Evolutionary conservation across 2,329 filamentous ascomycete species (phyloP).

Genomic region (Dothiorella sarmentorum): DNA sequence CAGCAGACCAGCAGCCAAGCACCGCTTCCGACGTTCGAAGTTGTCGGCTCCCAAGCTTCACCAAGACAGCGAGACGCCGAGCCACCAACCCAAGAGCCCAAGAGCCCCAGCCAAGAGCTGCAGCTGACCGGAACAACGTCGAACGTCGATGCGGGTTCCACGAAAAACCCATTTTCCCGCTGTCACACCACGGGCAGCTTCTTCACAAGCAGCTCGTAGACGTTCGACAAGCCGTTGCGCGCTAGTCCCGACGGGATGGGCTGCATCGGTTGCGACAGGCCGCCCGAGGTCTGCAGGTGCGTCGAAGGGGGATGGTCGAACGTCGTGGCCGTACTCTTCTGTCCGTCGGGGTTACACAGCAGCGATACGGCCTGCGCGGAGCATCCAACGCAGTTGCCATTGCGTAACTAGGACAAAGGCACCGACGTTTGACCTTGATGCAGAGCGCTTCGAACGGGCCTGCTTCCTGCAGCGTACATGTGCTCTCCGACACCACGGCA

Average conservation of each 20-base stretch:
- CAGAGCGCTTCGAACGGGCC: background rate
- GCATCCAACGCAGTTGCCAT: background rate
- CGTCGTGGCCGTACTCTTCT: too few species aligned
- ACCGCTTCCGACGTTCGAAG: conserved; percentile 1
- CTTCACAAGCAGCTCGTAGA: too few species aligned
- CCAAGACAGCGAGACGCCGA: too few species aligned
- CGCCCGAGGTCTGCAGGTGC: background rate
- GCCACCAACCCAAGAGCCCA: background rate
- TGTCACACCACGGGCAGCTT: too few species aligned
- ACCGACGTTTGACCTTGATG: conserved; percentile 8
- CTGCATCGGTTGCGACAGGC: background rate
- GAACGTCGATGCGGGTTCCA: conserved; percentile 9
- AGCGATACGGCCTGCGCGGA: too few species aligned
- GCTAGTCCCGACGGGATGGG: too few species aligned
- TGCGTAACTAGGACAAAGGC: conserved; percentile 8
- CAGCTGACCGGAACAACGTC: background rate
- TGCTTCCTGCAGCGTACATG: too few species aligned
- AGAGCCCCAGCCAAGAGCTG: too few species aligned
- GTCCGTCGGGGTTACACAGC: too few species aligned
- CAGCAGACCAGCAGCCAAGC: background rate
- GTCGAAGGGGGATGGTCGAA: too few species aligned
- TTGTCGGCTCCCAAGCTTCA: background rate
- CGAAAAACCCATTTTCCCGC: background rate
- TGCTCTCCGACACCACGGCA: too few species aligned
- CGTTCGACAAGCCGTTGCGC: too few species aligned